Conservation (phyloP, 2,329 filamentous ascomycete species). For the Teratosphaeria nubilosa region DNA sequence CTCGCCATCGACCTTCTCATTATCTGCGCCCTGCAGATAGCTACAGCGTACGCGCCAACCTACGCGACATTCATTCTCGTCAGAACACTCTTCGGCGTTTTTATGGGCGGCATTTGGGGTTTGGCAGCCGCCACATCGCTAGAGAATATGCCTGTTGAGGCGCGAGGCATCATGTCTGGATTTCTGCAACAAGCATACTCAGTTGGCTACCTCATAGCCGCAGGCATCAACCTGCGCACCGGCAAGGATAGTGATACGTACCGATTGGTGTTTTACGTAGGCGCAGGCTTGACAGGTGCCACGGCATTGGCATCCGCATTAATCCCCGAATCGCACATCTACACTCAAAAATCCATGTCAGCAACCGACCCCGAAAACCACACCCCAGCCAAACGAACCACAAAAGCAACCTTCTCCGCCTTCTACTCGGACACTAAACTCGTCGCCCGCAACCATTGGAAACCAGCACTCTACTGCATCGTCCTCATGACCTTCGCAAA, state of each 20-base stretch:
- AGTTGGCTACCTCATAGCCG: constrained; percentile 69
- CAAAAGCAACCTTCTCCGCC: constrained; percentile 31
- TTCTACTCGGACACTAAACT: constrained; percentile 61
- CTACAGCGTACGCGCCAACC: constrained; percentile 64
- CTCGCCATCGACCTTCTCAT: constrained; percentile 74
- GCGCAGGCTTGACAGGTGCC: constrained; percentile 54
- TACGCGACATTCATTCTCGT: constrained; percentile 69
- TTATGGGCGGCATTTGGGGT: constrained; percentile 70
- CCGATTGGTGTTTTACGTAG: constrained; percentile 59
- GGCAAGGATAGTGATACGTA: constrained; percentile 53
- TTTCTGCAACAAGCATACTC: constrained; percentile 62
- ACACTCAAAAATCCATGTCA: constrained; percentile 47
- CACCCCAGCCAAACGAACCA: constrained; percentile 46
- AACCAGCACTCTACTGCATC: constrained; percentile 61
- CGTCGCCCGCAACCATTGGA: constrained; percentile 64
- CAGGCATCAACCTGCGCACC: constrained; percentile 63
- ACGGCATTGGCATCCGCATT: constrained; percentile 57
- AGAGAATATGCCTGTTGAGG: constrained; percentile 59
- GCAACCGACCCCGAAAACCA: constrained; percentile 41
- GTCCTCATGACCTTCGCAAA: constrained; percentile 63
- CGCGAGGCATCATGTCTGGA: constrained; percentile 69
- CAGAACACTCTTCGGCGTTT: constrained; percentile 61
- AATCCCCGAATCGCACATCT: constrained; percentile 58
- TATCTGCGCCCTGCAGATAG: constrained; percentile 60
- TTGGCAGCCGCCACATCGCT: constrained; percentile 70